Evolutionary conservation across 177 flowering plant species (phyloP).

Genomic region (Telopea speciosissima): DNA sequence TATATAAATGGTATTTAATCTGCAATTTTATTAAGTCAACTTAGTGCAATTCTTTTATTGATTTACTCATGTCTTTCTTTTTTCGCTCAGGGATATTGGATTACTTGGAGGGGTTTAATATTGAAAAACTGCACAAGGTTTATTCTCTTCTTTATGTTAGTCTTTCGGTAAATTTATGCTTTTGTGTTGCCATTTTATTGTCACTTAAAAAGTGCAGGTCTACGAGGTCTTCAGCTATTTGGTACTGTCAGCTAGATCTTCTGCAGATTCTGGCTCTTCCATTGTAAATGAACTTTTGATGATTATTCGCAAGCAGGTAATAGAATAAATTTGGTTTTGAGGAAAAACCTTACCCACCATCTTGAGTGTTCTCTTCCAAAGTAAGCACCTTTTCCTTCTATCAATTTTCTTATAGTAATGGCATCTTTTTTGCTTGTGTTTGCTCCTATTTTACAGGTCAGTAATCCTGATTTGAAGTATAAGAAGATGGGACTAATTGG

Average conservation of each 20-base stretch:
- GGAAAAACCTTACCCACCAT: not conserved
- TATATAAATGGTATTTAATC: conserved; percentile 52
- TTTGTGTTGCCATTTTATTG: not conserved
- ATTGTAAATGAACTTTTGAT: conserved; percentile 75
- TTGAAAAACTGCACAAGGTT: conserved; percentile 67
- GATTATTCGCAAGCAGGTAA: conserved; percentile 81
- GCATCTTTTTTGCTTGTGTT: not conserved
- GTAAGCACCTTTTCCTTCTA: not conserved
- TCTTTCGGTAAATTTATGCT: conserved; percentile 4
- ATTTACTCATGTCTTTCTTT: not conserved
- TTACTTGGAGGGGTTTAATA: conserved; percentile 68
- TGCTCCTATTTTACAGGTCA: conserved; percentile 37
- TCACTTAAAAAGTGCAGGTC: conserved; percentile 40
- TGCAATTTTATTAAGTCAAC: not conserved
- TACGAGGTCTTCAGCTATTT: conserved; percentile 68
- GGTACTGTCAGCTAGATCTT: conserved; percentile 44
- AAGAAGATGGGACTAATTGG: conserved; percentile 91
- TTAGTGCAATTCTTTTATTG: not conserved
- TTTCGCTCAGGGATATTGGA: conserved; percentile 63
- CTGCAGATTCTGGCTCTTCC: conserved; percentile 43
- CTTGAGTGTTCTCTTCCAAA: not conserved
- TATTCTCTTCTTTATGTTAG: not conserved
- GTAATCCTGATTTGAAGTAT: conserved; percentile 63
- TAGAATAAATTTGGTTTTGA: not conserved
- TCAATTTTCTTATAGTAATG: conserved; percentile 2